phyloP scores from a whole-genome alignment of 495 filamentous ascomycete species.

The Trypethelium eluteriae region DNA sequence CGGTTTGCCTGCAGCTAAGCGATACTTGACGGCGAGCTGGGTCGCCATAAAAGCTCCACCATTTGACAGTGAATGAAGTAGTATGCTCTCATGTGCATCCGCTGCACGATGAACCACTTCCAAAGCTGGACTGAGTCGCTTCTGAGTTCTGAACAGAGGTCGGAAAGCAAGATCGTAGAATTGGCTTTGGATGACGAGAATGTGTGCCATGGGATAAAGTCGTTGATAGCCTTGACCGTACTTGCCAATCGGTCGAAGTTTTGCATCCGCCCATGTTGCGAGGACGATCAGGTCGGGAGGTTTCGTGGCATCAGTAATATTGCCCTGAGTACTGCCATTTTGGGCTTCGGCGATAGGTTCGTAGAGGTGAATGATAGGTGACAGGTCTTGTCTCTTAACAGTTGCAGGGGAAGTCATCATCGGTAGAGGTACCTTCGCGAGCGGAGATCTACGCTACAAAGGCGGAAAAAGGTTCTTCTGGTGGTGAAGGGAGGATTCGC shows the following conservation, averaged over 20 bases:
- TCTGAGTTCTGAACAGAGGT: background rate
- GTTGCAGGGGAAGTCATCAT: background rate
- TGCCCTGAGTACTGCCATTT: background rate
- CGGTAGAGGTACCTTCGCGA: background rate
- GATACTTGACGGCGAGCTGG: background rate
- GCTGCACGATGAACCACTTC: background rate
- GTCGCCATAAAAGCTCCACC: slow-evolving; percentile 7
- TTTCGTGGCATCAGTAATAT: background rate
- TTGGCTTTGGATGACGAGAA: slow-evolving; percentile 6
- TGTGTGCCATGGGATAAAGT: background rate
- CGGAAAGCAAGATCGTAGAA: slow-evolving; percentile 1
- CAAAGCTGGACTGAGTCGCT: background rate
- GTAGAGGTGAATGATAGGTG: background rate
- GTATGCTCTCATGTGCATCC: background rate
- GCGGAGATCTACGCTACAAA: no score
- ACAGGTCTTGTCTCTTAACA: background rate
- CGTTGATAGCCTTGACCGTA: slow-evolving; percentile 2
- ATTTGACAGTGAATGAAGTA: slow-evolving; percentile 4
- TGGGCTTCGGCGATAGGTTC: background rate
- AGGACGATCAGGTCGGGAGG: slow-evolving; percentile 1
- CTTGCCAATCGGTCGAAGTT: background rate
- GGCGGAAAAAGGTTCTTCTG: background rate
- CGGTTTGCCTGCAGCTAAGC: background rate
- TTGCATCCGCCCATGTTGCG: background rate
- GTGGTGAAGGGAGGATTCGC: background rate